Evolutionary conservation across 2,329 filamentous ascomycete species (phyloP), one percentile per base, ranked within the genome.

Genomic region (Apiospora rasikravindrae): DNA sequence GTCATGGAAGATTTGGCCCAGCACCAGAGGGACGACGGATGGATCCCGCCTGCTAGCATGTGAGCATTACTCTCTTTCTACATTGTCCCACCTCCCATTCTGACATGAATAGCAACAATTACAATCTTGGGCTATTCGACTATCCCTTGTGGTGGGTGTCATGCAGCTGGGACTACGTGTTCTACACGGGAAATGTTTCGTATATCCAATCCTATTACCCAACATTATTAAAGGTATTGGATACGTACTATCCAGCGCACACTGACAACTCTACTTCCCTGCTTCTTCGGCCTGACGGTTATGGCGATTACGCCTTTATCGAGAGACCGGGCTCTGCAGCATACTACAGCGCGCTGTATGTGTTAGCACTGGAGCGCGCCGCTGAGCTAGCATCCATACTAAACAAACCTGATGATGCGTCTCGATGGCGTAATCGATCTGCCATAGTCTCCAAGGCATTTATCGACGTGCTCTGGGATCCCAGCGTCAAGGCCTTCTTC

Each of bases 41-140:
- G 86, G 86, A 87, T 88, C 67, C 87, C 87, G 7, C 87, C 87
- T 0, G 84, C 87, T 10, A 87, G 85, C 78, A 88, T 88, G 83
- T 84, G 77, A 77, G 83, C 75, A 37, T 19, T 13, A 19, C 24
- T 44, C 64, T 16, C 57, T 26, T 14, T 29, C 45, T 45, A 69
- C 16, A 67, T 72, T 40, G 73, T 53, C 67, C 24, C 42, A 26
- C 13, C 2, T 2, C n/a, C 3, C 19, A 3, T 64, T 64, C 33
- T 64, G 33, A 64, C 22, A 33, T 40, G 33, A 40, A 33, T 37
- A 85, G 83, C 24, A 83, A 81, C 33, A 79, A 83, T 69, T 88
- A 88, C 74, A 83, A 81, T 0, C 82, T 88, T 0, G 78, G 80
- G 0, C 79, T 88, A 0, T 86, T 88, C 53, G 86, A 88, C 72